Conservation (phyloP, 2,329 filamentous ascomycete genomes). For the Chrysosphaeria jannelii region DNA sequence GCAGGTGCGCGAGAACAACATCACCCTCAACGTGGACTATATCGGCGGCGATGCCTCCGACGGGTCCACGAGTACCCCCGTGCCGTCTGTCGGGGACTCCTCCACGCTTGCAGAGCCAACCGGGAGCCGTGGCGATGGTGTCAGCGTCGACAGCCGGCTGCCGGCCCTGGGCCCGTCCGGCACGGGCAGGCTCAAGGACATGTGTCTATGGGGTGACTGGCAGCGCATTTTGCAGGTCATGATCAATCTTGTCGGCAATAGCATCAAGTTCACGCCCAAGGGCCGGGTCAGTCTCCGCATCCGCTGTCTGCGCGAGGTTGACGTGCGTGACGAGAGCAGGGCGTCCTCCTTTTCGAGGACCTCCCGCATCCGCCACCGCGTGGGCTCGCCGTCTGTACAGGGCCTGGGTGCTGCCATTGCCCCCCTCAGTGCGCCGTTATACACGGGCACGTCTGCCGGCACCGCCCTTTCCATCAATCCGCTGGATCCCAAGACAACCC, state of each 20-base stretch:
- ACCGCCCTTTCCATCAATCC: constrained; percentile 32
- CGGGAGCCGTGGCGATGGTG: too few species aligned
- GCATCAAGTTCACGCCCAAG: constrained; percentile 62
- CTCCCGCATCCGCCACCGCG: constrained; percentile 13
- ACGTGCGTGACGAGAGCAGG: constrained; percentile 16
- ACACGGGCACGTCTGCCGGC: constrained; percentile 11
- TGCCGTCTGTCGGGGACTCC: too few species aligned
- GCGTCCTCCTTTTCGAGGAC: constrained; percentile 20
- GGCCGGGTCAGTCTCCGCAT: constrained; percentile 53
- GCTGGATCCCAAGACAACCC: constrained; percentile 19
- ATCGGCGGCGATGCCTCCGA: constrained; percentile 12
- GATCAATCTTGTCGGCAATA: constrained; percentile 79
- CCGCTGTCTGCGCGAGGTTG: constrained; percentile 34
- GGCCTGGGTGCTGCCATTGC: background rate
- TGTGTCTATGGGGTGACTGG: constrained; percentile 78
- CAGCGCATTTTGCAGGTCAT: constrained; percentile 78
- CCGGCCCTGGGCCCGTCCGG: constrained; percentile 33
- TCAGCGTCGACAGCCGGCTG: constrained; percentile 10
- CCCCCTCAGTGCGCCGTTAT: constrained; percentile 3
- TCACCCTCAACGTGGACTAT: constrained; percentile 43
- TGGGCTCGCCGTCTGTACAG: constrained; percentile 15
- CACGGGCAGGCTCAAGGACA: constrained; percentile 44
- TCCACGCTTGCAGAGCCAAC: too few species aligned
- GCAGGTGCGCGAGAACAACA: constrained; percentile 52
- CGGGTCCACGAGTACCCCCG: too few species aligned